Evolutionary conservation across 164 flowering plant species (phyloP).

Genomic region (Vitis riparia): DNA sequence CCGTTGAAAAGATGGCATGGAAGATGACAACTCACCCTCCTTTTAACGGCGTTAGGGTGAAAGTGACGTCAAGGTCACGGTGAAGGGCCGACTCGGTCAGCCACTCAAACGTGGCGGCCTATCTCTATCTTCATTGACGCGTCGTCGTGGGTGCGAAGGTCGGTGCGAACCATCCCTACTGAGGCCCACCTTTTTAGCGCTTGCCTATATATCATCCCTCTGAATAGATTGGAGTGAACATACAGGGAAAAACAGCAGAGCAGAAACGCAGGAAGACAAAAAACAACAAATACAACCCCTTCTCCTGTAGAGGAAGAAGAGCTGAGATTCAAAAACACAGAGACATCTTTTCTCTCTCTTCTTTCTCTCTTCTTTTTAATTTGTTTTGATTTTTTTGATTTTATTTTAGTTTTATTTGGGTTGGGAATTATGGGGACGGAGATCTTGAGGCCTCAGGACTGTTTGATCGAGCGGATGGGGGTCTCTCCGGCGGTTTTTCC

Average conservation of each 20-base stretch:
- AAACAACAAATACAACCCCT: not conserved
- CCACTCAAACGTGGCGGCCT: not conserved
- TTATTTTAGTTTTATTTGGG: too few species aligned
- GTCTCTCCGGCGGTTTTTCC: conserved; percentile 21
- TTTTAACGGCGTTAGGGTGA: not conserved
- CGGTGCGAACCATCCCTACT: conserved; percentile 9
- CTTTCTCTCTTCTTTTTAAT: not conserved
- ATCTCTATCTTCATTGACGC: not conserved
- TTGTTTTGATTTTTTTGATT: not conserved
- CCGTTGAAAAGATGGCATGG: not conserved
- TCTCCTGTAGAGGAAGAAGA: conserved; percentile 3
- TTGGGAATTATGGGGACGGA: conserved; percentile 44
- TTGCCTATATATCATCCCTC: too few species aligned
- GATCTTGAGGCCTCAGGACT: conserved; percentile 44
- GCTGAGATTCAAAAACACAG: not conserved
- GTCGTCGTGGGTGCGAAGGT: conserved; percentile 11
- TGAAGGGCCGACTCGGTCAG: conserved; percentile 1
- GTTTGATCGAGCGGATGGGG: conserved; percentile 24
- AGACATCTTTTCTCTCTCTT: conserved; percentile 22
- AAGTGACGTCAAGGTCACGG: not conserved
- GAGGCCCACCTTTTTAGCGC: not conserved
- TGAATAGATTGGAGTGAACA: too few species aligned
- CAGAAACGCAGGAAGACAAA: not conserved
- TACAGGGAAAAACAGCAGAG: not conserved
- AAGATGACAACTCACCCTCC: not conserved